Conservation (phyloP, 306 rosid species). For the Acmispon strigosus region DNA sequence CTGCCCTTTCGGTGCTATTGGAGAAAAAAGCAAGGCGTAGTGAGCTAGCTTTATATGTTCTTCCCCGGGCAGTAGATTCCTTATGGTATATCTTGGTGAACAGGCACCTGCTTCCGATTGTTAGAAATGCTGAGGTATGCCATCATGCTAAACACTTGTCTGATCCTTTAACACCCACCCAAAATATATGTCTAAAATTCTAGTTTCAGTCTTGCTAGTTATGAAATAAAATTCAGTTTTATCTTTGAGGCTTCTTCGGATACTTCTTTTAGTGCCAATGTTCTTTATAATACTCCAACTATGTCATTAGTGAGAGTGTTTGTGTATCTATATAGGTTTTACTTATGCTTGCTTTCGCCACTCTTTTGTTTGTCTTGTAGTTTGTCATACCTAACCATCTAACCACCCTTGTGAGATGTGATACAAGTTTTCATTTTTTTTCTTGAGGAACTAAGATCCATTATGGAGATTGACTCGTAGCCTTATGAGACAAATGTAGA, state of each 20-base stretch:
- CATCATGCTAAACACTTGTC: not conserved
- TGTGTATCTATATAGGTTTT: too few relatives aligned
- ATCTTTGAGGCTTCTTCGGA: not conserved
- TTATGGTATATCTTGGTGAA: conserved; percentile 89
- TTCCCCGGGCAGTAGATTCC: conserved; percentile 92
- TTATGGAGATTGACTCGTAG: not conserved
- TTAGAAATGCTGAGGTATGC: conserved; percentile 88
- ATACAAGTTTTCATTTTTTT: not conserved
- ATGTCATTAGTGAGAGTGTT: not conserved
- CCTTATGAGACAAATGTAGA: not conserved
- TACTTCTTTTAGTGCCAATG: not conserved
- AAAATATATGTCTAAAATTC: not conserved
- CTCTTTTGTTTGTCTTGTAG: too few relatives aligned
- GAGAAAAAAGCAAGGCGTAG: conserved; percentile 91
- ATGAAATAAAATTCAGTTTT: not conserved
- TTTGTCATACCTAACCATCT: too few relatives aligned
- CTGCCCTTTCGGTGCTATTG: conserved; percentile 82
- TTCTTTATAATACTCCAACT: not conserved
- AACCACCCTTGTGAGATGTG: not conserved
- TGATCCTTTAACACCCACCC: not conserved
- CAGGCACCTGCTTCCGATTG: conserved; percentile 77
- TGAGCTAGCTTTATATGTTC: conserved; percentile 95
- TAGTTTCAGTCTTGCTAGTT: not conserved
- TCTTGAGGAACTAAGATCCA: not conserved
- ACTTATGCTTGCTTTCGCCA: too few relatives aligned